Evolutionary conservation across 345 rosid genomes (phyloP), one percentile per base, ranked within the genome.

Genomic region (Linum usitatissimum): DNA sequence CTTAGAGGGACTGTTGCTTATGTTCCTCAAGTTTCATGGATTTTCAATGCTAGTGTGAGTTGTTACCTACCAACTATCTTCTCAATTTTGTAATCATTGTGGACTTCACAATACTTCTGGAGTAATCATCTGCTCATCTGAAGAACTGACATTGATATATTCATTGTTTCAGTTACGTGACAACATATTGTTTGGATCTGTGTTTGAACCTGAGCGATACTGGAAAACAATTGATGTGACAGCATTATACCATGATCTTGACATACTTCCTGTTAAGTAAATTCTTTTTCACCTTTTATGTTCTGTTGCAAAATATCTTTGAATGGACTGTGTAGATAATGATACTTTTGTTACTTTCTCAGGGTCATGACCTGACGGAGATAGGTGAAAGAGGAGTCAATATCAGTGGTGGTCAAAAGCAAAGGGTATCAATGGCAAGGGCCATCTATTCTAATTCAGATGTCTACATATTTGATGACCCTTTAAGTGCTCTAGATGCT

Each of bases 321-420:
- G 8, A 55, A 23, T 23, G 9, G 58, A 23, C 18, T n/a, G 30
- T 18, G 10, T 18, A 55, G 58, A 59, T 59, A 30, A 36, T 10
- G 1, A 14, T 17, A 39, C 15, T 18, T 0, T 17, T 9, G 30
- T 5, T 14, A 30, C 30, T 3, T 17, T 59, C 45, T 59, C 62
- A 59, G 62, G 54, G 56, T 34, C 31, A 30, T 5, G 77, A 73
- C 55, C 69, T 73, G 15, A 65, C 77, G 6, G 77, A 73, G 67
- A 73, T 73, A 49, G 77, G 77, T 39, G 77, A 56, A 65, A 73
- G 70, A 57, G 77, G 77, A 51, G 62, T 73, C n/a, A 73, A 73
- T 30, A 69, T 73, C 18, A 73, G 77, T 23, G 77, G 77, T 30
- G 77, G 77, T 55, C 77, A 73, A 59, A 73, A 69, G 68, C 73